Evolutionary conservation across 345 rosid species (phyloP).

Genomic region (Eucalyptus pauciflora): DNA sequence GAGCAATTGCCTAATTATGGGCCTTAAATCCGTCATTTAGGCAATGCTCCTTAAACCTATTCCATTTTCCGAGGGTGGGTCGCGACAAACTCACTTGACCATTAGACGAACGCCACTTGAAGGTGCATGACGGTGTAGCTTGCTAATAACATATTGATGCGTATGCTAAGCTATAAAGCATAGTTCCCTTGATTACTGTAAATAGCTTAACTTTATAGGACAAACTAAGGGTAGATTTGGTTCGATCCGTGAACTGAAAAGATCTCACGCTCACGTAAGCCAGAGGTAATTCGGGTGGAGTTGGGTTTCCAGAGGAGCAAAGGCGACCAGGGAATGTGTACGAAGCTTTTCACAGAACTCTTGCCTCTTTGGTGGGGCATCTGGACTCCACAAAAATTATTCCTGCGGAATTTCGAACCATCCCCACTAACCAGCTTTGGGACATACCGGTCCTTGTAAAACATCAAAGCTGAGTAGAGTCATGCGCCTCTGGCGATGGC

Average conservation of each 20-base stretch:
- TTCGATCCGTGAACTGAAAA: background rate
- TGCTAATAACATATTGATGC: background rate
- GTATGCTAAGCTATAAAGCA: background rate
- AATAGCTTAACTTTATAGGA: background rate
- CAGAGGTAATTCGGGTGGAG: background rate
- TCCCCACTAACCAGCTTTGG: background rate
- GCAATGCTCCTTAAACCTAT: too few species aligned
- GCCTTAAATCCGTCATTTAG: rapidly evolving
- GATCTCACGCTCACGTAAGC: background rate
- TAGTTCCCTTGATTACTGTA: background rate
- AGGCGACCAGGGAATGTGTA: background rate
- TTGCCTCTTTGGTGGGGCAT: background rate
- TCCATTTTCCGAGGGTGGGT: too few species aligned
- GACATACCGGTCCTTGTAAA: background rate
- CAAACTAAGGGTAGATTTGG: background rate
- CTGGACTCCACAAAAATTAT: background rate
- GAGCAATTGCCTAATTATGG: rapidly evolving
- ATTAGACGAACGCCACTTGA: background rate
- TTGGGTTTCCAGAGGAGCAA: background rate
- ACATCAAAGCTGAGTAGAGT: background rate
- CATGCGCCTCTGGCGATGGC: background rate
- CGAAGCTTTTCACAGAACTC: background rate
- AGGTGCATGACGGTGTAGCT: background rate
- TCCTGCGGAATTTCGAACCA: background rate
- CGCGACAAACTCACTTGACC: background rate